Conservation (phyloP, 2,329 filamentous ascomycete species). For the Curvularia hawaiiensis region DNA sequence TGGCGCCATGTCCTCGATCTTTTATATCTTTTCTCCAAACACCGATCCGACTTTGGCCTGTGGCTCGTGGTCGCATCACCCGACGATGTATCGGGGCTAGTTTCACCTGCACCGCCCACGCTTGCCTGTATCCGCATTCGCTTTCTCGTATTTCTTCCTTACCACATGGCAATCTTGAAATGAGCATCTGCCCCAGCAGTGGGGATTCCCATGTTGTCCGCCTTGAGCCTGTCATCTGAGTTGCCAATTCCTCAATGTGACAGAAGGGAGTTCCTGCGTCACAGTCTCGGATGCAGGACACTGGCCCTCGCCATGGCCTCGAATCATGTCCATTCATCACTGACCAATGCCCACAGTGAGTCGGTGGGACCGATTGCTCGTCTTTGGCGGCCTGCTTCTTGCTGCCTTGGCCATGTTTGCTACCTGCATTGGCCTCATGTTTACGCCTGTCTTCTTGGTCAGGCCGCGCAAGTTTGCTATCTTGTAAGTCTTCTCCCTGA, state of each 20-base stretch:
- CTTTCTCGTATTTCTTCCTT: slow-evolving; percentile 9
- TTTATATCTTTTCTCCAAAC: slow-evolving; percentile 5
- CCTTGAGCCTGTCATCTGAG: slow-evolving; percentile 34
- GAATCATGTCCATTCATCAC: slow-evolving; percentile 30
- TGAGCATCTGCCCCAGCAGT: slow-evolving; percentile 20
- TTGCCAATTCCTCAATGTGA: slow-evolving; percentile 32
- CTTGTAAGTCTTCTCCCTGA: slow-evolving; percentile 71
- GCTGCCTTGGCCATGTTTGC: slow-evolving; percentile 82
- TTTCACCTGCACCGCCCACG: slow-evolving; percentile 31
- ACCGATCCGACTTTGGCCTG: slow-evolving; percentile 8
- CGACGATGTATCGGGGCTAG: slow-evolving; percentile 31
- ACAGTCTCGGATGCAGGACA: slow-evolving; percentile 44
- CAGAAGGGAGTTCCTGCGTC: slow-evolving; percentile 52
- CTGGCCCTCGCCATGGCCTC: slow-evolving; percentile 38
- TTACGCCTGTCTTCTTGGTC: slow-evolving; percentile 69
- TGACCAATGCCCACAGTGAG: slow-evolving; percentile 69
- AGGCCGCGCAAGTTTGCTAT: slow-evolving; percentile 94
- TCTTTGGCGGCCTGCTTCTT: slow-evolving; percentile 66
- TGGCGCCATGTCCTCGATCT: slow-evolving; percentile 2
- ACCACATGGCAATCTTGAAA: slow-evolving; percentile 30
- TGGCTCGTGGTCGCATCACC: slow-evolving; percentile 38
- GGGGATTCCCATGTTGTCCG: slow-evolving; percentile 11
- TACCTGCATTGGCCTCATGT: slow-evolving; percentile 89
- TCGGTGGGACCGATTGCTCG: slow-evolving; percentile 92
- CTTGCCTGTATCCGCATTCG: slow-evolving; percentile 16